Evolutionary conservation across 2,329 filamentous ascomycete species (phyloP), one percentile per base, ranked within the genome.

Genomic region (Sporothrix pallida): DNA sequence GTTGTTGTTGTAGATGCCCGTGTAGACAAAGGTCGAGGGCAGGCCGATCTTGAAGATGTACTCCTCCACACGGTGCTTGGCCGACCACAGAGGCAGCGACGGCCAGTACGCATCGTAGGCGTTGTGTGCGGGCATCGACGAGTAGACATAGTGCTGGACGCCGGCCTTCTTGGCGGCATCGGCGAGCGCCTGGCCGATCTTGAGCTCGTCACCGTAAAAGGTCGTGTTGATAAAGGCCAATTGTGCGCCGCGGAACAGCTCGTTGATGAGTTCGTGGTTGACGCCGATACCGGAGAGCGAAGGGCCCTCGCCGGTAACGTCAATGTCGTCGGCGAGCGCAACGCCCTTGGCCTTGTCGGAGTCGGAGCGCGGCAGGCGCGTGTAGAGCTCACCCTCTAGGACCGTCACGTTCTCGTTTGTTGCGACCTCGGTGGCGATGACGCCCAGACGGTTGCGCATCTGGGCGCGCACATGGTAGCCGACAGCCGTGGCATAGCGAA

Each of bases 1-100:
- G 81, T 99, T 98, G 83, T 98, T 98, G 86, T 98, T 97, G 86
- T 98, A 99, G 78, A 98, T 98, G 74, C 95, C 96, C 10, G 95
- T 94, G 82, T 98, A 98, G 77, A 98, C 91, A 81, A 97, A 98
- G 0, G 95, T 98, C 0, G 95, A 91, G 0, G 93, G 93, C 12
- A 98, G 86, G 10, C 91, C 91, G 56, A 97, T 88, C 80, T 94
- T 89, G 74, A 93, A 90, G 70, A 98, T 88, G 81, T 98, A 97
- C 72, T 96, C 92, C 83, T 98, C 96, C 58, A 98, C 92, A 69
- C 93, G 91, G 82, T 97, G 94, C 83, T 99, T 99, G 75, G 92
- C 91, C 4, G 93, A 91, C 95, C 96, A 99, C 71, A 97, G 87
- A 0, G 96, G 96, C 70, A 98, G 84, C 0, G 92, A 91, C 62